A percentile compares a stretch with the other conserved stretches of the same genome.
These are phyloP conservation scores for Fusarium phyllophilum DNA, from an alignment of 2,329 filamentous ascomycete genomes.

Conservation along the genomic window DNA sequence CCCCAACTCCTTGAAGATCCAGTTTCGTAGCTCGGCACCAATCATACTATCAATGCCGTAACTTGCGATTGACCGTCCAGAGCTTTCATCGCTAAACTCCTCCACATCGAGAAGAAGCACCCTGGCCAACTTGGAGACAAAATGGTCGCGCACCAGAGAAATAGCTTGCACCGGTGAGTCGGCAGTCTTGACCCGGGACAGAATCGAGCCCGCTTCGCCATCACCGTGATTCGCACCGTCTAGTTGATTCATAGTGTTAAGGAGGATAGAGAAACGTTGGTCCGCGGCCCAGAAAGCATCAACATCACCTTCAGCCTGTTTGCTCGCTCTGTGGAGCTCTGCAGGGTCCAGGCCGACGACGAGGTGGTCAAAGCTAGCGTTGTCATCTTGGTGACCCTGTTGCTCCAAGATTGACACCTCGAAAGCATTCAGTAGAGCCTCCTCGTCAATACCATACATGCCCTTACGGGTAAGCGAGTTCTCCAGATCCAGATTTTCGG, in stretches of 20 bases:
- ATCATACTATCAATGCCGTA: neutral
- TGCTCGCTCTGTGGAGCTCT: neutral
- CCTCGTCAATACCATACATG: neutral
- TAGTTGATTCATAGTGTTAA: neutral
- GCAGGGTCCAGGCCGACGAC: neutral
- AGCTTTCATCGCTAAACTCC: neutral
- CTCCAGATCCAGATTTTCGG: neutral
- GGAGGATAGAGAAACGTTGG: neutral
- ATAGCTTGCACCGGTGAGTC: neutral
- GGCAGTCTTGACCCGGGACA: neutral
- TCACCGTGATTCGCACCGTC: neutral
- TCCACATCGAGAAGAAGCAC: neutral
- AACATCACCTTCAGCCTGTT: neutral
- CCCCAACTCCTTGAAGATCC: neutral
- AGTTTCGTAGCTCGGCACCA: neutral
- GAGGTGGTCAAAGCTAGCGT: neutral
- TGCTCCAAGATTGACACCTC: neutral
- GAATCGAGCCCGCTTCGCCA: neutral
- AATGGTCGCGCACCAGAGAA: neutral
- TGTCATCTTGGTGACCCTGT: neutral
- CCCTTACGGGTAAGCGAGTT: neutral
- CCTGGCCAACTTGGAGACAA: neutral
- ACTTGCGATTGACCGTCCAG: neutral
- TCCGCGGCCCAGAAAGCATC: neutral
- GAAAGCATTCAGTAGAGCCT: neutral